phyloP scores from a whole-genome alignment of 1,139 yeast species.

The Taphrina wiesneri region DNA sequence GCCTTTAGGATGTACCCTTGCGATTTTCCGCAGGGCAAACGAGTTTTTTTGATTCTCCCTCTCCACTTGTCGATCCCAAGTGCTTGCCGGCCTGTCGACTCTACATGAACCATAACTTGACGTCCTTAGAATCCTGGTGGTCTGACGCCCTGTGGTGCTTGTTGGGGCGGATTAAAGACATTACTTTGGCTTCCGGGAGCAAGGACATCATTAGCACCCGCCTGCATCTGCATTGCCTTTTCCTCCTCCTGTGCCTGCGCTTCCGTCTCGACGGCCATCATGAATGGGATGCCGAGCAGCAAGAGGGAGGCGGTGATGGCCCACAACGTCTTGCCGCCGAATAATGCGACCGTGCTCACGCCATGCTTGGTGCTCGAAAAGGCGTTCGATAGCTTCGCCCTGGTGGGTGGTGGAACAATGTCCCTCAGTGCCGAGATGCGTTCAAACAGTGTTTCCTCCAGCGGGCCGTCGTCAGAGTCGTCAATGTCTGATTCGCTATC shows the following conservation, averaged over 20 bases:
- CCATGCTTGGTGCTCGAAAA: conserved; percentile 46
- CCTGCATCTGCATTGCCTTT: conserved; percentile 72
- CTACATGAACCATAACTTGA: too few relatives aligned
- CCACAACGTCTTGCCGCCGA: conserved; percentile 81
- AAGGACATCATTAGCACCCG: conserved; percentile 30
- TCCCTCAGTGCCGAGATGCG: conserved; percentile 90
- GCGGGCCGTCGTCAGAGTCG: conserved; percentile 70
- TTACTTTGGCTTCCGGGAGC: conserved; percentile 28
- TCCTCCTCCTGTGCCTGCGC: conserved; percentile 48
- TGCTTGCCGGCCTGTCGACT: not conserved
- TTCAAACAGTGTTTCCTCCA: conserved; percentile 79
- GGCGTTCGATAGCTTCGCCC: conserved; percentile 52
- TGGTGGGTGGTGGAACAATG: conserved; percentile 84
- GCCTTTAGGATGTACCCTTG: too few relatives aligned
- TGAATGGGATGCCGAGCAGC: conserved; percentile 59
- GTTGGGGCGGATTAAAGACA: conserved; percentile 24
- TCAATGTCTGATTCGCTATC: conserved; percentile 43
- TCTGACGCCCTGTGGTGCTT: conserved; percentile 27
- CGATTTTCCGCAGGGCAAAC: too few relatives aligned
- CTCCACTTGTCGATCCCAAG: not conserved
- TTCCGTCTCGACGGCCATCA: conserved; percentile 80
- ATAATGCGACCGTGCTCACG: conserved; percentile 49
- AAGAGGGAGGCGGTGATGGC: conserved; percentile 77
- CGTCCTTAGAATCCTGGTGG: conserved; percentile 32
- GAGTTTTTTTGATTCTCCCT: not conserved